Evolutionary conservation across 805 yeast genomes (phyloP), one percentile per base, ranked within the genome.

Genomic region (Candida qinlingensis): DNA sequence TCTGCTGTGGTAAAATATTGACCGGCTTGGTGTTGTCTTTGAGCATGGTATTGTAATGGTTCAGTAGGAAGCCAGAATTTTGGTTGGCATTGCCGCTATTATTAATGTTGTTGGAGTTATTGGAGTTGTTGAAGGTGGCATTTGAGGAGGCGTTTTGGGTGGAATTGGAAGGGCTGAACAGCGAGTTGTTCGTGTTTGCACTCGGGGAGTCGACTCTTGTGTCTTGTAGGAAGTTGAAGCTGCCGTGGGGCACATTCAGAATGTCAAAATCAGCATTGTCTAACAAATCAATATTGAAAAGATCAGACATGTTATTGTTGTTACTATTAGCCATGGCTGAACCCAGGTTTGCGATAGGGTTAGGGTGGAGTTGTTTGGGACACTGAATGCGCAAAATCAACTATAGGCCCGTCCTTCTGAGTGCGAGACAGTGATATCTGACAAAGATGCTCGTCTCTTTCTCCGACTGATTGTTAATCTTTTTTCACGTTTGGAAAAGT

Each of bases 261-360:
- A 60, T 53, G 52, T 58, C 58, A 45, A 61, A 59, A 34, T 60
- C 63, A 5, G 55, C 31, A 25, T 44, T 50, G 37, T 43, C 44
- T 34, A 59, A 29, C 13, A 48, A 40, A 11, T 55, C 58, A 10
- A 59, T 49, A 37, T 47, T 50, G 55, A 58, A 58, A 12, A 58
- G 49, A 28, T 39, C 47, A n/a, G 38, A 6, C 5, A 42, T 35
- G 8, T 37, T 10, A 19, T 39, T 39, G 29, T 13, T 19, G 30
- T 39, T 44, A 4, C 26, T 27, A 5, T 38, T 38, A 4, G 46
- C 38, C 46, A 44, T 44, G 7, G 31, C 31, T 31, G 11, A 11
- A 11, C 34, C 11, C 8, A 11, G 34, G 11, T 31, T 31, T 31
- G 19, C 19, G 19, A 19, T 19, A 19, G 19, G 19, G 19, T 19